These are phyloP conservation scores for Leccinum griseonigrum DNA, from an alignment of 1,284 basidiomycete genomes.

Conservation along the genomic window DNA sequence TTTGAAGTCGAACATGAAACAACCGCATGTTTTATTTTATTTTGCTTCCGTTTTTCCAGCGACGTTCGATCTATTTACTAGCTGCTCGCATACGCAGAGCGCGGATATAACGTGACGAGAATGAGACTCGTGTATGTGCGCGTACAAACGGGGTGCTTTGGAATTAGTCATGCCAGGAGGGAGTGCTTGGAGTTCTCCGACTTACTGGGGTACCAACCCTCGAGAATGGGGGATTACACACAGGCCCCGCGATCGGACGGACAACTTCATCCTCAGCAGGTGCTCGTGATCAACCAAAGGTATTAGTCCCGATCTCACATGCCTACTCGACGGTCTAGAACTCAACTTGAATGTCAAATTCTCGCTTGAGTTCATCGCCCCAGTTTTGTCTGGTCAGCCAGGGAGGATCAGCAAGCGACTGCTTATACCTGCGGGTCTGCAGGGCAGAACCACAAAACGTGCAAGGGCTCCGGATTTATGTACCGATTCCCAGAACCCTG, in stretches of 20 bases:
- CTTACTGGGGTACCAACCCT: conserved; percentile 16
- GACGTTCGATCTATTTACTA: conserved; percentile 5
- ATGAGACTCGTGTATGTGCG: conserved; percentile 5
- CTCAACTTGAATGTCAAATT: conserved; percentile 23
- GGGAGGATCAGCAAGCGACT: conserved; percentile 23
- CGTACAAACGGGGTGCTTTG: conserved; percentile 16
- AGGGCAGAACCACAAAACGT: conserved; percentile 29
- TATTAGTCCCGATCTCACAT: conserved; percentile 19
- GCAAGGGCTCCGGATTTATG: conserved; percentile 22
- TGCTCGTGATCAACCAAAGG: conserved; percentile 4
- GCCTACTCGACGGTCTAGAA: conserved; percentile 26
- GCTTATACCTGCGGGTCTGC: conserved; percentile 31
- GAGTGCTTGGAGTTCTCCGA: conserved; percentile 11
- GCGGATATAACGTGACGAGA: conserved; percentile 15
- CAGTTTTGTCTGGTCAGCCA: conserved; percentile 21
- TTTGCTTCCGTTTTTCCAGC: conserved; percentile 5
- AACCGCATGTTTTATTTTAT: neutral
- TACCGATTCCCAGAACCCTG: conserved; percentile 25
- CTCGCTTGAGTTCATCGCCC: conserved; percentile 30
- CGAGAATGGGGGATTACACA: conserved; percentile 21
- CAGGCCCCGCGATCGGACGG: conserved; percentile 12
- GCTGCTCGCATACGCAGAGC: conserved; percentile 3
- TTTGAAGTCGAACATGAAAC: conserved; percentile 23
- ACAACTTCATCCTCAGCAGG: neutral
- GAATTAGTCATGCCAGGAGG: conserved; percentile 16